These are phyloP conservation scores for Eruca vesicaria DNA, from an alignment of 441 rosid genomes.

Conservation along the genomic window DNA sequence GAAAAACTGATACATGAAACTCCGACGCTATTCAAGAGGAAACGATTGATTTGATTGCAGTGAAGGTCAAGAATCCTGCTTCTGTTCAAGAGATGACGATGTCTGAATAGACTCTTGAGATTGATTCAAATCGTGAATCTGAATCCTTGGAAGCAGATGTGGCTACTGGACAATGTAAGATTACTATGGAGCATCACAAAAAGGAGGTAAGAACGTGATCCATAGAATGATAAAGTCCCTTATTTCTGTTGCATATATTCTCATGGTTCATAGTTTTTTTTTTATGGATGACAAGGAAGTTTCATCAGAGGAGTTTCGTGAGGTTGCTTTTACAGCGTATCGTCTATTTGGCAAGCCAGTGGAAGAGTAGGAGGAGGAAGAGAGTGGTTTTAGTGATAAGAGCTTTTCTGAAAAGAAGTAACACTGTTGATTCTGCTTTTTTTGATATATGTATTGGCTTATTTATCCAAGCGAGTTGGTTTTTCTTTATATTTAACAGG, in stretches of 20 bases:
- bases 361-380: slow-evolving; percentile 42
- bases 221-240: no score
- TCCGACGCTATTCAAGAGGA: no score
- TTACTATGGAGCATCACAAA: slow-evolving; percentile 82
- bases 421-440: not conserved
- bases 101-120: no score
- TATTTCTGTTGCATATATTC: not conserved
- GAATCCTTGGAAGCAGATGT: no score
- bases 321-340: slow-evolving; percentile 62
- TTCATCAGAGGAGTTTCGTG: slow-evolving; percentile 78
- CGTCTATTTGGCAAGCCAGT: slow-evolving; percentile 46
- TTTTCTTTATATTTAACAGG: slow-evolving; percentile 46
- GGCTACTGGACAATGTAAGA: slow-evolving; percentile 65
- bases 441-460: no score
- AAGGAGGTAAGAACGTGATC: slow-evolving; percentile 58
- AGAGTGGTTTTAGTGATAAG: slow-evolving; percentile 21
- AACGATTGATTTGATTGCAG: no score
- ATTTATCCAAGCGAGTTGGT: no score
- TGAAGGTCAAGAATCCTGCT: no score
- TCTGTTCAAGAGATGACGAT: no score
- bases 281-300: slow-evolving; percentile 50
- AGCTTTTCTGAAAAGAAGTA: slow-evolving; percentile 42
- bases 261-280: slow-evolving; percentile 13
- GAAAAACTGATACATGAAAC: no score
- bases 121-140: no score